These are phyloP conservation scores for Kwoniella heveanensis DNA, from an alignment of 768 basidiomycete species.

Conservation along the genomic window DNA sequence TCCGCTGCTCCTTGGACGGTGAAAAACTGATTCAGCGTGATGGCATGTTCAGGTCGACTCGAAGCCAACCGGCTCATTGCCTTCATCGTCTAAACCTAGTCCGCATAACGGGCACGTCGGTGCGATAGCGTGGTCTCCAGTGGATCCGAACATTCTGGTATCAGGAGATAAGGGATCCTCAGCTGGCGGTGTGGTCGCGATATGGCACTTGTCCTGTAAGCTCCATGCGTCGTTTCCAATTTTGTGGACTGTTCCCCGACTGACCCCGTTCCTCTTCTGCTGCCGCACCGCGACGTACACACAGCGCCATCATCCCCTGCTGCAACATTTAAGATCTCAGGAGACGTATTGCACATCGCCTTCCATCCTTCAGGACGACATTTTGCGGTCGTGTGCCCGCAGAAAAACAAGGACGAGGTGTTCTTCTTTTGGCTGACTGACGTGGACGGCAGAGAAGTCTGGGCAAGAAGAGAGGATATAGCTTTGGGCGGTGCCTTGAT, in stretches of 20 bases:
- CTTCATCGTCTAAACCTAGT: constrained; percentile 34
- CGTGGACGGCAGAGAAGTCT: constrained; percentile 29
- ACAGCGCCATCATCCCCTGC: constrained; percentile 34
- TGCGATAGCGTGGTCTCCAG: constrained; percentile 44
- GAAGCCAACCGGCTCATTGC: constrained; percentile 29
- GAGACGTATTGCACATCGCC: constrained; percentile 43
- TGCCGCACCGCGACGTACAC: background rate
- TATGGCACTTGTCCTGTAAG: constrained; percentile 44
- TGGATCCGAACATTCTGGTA: constrained; percentile 35
- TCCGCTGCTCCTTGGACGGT: too few relatives aligned
- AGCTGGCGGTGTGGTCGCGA: constrained; percentile 32
- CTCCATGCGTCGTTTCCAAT: constrained; percentile 1
- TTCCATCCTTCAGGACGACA: constrained; percentile 46
- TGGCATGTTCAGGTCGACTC: constrained; percentile 32
- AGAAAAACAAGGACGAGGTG: constrained; percentile 41
- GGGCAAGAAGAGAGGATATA: constrained; percentile 41
- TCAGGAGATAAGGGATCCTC: constrained; percentile 42
- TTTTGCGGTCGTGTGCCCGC: constrained; percentile 46
- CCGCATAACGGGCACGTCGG: constrained; percentile 49
- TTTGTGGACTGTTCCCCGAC: too few relatives aligned
- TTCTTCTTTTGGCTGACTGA: constrained; percentile 37
- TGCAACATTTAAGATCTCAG: constrained; percentile 36
- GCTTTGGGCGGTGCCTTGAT: constrained; percentile 32
- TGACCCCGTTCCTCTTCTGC: too few relatives aligned
- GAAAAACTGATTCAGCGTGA: too few relatives aligned